phyloP scores from a whole-genome alignment of 2,329 filamentous ascomycete species.

The Calonectria naviculata region DNA sequence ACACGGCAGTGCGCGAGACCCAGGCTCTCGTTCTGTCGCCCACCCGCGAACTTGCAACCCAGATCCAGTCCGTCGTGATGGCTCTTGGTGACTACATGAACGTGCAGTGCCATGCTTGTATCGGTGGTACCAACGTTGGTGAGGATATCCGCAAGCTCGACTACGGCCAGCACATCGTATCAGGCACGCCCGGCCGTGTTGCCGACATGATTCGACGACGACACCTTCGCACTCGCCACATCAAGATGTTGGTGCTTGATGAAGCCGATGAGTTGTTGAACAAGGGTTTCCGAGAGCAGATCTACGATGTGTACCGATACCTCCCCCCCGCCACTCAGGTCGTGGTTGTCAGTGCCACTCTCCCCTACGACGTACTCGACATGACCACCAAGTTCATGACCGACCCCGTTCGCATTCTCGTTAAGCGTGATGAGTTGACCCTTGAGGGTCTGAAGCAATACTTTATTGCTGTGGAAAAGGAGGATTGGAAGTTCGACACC shows the following conservation, averaged over 20 bases:
- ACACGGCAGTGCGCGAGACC: slow-evolving; percentile 90
- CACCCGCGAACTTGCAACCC: slow-evolving; percentile 94
- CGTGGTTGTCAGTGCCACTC: slow-evolving; percentile 96
- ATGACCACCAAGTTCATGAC: slow-evolving; percentile 99
- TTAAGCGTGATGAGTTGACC: slow-evolving; percentile 98
- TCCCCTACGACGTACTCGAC: slow-evolving; percentile 97
- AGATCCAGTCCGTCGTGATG: slow-evolving; percentile 99
- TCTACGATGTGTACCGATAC: slow-evolving; percentile 98
- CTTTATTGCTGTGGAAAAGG: slow-evolving; percentile 99
- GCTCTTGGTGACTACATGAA: slow-evolving; percentile 99
- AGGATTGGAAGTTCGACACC: slow-evolving; percentile 99
- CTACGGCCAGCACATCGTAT: slow-evolving; percentile 97
- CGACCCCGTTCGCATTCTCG: slow-evolving; percentile 93
- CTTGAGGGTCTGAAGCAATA: slow-evolving; percentile 98
- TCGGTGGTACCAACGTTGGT: slow-evolving; percentile 96
- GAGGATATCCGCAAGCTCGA: slow-evolving; percentile 98
- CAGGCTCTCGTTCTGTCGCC: slow-evolving; percentile 96
- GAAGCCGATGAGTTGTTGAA: slow-evolving; percentile 79
- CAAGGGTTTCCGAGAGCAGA: slow-evolving; percentile 96
- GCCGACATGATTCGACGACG: slow-evolving; percentile 72
- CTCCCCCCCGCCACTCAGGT: slow-evolving; percentile 97
- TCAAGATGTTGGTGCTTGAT: slow-evolving; percentile 73
- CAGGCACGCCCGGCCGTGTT: slow-evolving; percentile 95
- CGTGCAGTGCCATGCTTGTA: slow-evolving; percentile 98
- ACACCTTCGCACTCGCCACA: slow-evolving; percentile 67